Conservation (phyloP, 2,329 filamentous ascomycete genomes). For the Eutypella sp. region DNA sequence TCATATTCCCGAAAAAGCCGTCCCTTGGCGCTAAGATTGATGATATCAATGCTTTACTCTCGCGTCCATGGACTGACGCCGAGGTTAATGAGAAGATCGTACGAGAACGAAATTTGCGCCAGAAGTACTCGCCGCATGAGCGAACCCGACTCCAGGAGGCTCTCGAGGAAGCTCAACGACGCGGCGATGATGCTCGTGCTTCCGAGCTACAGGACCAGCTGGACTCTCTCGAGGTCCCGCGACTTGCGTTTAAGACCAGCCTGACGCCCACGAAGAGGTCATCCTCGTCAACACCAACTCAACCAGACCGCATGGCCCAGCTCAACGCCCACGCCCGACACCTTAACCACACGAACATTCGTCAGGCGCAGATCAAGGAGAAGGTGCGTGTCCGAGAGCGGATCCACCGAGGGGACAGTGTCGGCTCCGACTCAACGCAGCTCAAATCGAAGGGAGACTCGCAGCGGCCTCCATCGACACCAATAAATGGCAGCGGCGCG, state of each 20-base stretch:
- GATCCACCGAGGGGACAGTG: conserved; percentile 57
- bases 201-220: conserved; percentile 55
- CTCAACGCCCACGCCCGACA: conserved; percentile 82
- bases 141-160: conserved; percentile 62
- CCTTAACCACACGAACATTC: conserved; percentile 82
- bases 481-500: conserved; percentile 43
- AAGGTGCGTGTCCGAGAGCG: conserved; percentile 58
- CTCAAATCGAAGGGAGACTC: conserved; percentile 56
- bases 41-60: conserved; percentile 74
- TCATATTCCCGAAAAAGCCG: conserved; percentile 69
- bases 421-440: conserved; percentile 54
- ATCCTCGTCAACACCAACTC: conserved; percentile 45
- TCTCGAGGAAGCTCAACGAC: conserved; percentile 60
- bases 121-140: conserved; percentile 61
- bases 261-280: conserved; percentile 51
- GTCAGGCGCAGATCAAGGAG: conserved; percentile 83
- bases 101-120: conserved; percentile 62
- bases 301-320: conserved; percentile 78
- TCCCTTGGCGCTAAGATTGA: conserved; percentile 66
- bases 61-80: conserved; percentile 74
- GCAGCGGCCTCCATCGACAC: conserved; percentile 43
- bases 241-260: conserved; percentile 68
- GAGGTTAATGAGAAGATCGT: conserved; percentile 77
- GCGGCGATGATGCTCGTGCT: conserved; percentile 55
- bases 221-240: conserved; percentile 60